These are phyloP conservation scores for Acanthamoeba triangularis DNA, from an alignment of 208 protist species.

Conservation along the genomic window DNA sequence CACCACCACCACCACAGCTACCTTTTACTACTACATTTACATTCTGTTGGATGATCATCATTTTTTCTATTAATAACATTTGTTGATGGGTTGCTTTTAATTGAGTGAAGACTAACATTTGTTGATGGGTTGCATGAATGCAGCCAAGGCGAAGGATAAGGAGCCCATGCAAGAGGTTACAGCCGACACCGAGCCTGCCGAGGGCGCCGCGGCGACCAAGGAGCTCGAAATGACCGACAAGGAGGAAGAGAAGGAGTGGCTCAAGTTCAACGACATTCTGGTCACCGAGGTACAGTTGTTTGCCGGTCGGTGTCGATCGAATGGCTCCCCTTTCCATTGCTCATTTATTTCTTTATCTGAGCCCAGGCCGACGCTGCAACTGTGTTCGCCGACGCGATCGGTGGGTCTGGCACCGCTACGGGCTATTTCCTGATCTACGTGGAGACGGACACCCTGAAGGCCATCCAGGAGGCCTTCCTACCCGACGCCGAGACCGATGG, in stretches of 20 bases:
- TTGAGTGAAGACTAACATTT: background rate
- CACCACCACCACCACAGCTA: background rate
- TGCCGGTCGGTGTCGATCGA: background rate
- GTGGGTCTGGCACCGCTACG: slow-evolving; percentile 43
- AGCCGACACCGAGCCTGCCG: background rate
- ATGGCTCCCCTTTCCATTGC: background rate
- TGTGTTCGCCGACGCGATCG: slow-evolving; percentile 49
- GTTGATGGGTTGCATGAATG: background rate
- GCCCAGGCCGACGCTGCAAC: background rate
- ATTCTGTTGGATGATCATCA: background rate
- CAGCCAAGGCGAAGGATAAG: slow-evolving; percentile 11
- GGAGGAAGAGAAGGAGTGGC: slow-evolving; percentile 48
- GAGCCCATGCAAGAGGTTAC: background rate
- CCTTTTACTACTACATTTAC: too few relatives aligned
- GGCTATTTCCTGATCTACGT: slow-evolving; percentile 73
- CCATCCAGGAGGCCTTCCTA: slow-evolving; percentile 26
- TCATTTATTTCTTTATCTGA: background rate
- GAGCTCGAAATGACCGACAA: slow-evolving; percentile 38
- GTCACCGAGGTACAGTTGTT: slow-evolving; percentile 21
- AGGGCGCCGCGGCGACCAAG: background rate
- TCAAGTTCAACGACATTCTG: slow-evolving; percentile 68
- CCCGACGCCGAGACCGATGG: slow-evolving; percentile 21
- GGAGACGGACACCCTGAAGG: slow-evolving; percentile 44
- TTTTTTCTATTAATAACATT: background rate
- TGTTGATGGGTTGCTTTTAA: background rate